Conservation (phyloP, 176 grass and related monocot genomes). For the Pontederia crassipes region DNA sequence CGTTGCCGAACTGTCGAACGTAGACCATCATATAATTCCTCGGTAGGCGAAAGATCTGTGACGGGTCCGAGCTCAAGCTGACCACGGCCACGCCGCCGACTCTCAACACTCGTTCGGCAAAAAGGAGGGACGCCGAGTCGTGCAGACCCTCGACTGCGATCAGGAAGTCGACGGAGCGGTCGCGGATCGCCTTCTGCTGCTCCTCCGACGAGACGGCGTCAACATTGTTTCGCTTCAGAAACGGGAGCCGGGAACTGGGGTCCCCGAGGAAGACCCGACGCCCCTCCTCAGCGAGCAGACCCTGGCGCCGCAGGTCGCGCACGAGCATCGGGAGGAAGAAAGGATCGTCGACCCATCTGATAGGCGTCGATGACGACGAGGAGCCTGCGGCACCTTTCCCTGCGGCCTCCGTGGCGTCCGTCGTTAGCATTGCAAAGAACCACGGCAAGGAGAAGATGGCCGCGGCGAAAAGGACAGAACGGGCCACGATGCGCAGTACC, state of each 20-base stretch:
- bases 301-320: conserved; percentile 46
- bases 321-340: conserved; percentile 49
- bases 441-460: conserved; percentile 42
- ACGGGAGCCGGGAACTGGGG: conserved; percentile 15
- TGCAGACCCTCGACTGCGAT: conserved; percentile 36
- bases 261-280: conserved; percentile 39
- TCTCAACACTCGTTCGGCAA: conserved; percentile 14
- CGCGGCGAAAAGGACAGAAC: conserved; percentile 41
- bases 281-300: conserved; percentile 23
- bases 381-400: not conserved
- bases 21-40: conserved; percentile 50
- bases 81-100: conserved; percentile 37
- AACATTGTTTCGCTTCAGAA: conserved; percentile 23
- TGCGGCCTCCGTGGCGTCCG: not conserved
- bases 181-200: conserved; percentile 20
- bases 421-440: conserved; percentile 23
- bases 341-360: conserved; percentile 17
- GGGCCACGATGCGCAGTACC: conserved; percentile 38
- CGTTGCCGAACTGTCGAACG: conserved; percentile 35
- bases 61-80: conserved; percentile 22
- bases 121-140: not conserved
- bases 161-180: conserved; percentile 50
- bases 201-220: conserved; percentile 18
- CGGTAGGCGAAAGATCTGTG: conserved; percentile 29
- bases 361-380: not conserved